These are phyloP conservation scores for Lyophyllum decastes DNA, from an alignment of 768 basidiomycete species.

Conservation along the genomic window DNA sequence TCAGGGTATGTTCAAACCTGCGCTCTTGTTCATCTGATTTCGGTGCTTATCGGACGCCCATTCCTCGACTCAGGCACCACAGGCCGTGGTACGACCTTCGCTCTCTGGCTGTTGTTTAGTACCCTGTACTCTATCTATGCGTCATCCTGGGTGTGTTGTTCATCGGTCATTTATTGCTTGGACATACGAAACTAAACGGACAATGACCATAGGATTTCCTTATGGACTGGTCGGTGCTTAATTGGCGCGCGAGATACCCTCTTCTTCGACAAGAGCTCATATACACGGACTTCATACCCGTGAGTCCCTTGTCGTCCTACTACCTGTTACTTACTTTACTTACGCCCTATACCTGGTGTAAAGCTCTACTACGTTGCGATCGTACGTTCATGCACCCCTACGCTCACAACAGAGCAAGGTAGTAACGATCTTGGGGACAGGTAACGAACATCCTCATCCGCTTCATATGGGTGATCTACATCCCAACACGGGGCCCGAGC, in stretches of 20 bases:
- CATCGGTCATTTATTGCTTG: neutral
- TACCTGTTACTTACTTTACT: neutral
- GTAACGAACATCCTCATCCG: constrained; percentile 72
- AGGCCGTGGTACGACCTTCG: constrained; percentile 50
- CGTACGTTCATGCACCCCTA: constrained; percentile 38
- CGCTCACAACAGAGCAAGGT: neutral
- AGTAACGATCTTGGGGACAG: constrained; percentile 34
- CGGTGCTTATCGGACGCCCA: neutral
- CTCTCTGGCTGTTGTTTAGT: constrained; percentile 67
- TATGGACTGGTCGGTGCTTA: constrained; percentile 91
- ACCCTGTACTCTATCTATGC: constrained; percentile 70
- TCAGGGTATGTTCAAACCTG: constrained; percentile 41
- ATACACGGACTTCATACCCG: constrained; percentile 64
- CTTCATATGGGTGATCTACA: constrained; percentile 83
- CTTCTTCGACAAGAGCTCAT: constrained; percentile 76
- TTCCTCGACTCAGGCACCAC: constrained; percentile 14
- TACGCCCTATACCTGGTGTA: neutral
- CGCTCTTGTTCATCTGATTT: neutral
- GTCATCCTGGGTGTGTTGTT: constrained; percentile 72
- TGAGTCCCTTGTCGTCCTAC: constrained; percentile 31
- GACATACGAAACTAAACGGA: neutral
- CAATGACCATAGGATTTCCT: constrained; percentile 60
- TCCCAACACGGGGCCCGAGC: constrained; percentile 52
- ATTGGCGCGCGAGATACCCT: constrained; percentile 51
- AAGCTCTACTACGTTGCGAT: constrained; percentile 82